phyloP scores from a whole-genome alignment of 2,329 filamentous ascomycete genomes.

The Thielaviopsis ethacetica region DNA sequence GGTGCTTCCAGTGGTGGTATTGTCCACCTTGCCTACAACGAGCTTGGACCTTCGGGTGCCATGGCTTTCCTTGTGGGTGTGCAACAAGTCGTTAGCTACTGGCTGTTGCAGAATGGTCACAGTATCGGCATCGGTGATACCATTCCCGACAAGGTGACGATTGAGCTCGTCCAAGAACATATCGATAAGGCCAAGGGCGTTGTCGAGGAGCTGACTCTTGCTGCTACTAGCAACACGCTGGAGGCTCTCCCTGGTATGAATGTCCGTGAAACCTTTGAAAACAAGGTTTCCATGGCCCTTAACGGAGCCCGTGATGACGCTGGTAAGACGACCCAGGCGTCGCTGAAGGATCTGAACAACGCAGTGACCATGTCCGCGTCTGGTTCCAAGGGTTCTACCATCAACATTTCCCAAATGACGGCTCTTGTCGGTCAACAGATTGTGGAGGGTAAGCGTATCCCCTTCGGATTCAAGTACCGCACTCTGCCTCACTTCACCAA shows the following conservation, averaged over 20 bases:
- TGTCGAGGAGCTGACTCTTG: conserved; percentile 57
- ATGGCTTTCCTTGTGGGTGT: conserved; percentile 94
- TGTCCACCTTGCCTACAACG: conserved; percentile 91
- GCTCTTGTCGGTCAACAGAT: conserved; percentile 96
- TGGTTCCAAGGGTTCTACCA: conserved; percentile 94
- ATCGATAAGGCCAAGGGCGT: conserved; percentile 70
- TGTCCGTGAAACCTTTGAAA: conserved; percentile 94
- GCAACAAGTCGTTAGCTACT: conserved; percentile 91
- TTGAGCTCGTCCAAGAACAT: conserved; percentile 66
- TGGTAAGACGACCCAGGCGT: conserved; percentile 80
- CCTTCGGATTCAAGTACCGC: conserved; percentile 96
- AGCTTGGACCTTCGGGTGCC: conserved; percentile 68
- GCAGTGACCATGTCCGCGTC: conserved; percentile 92
- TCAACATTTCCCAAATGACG: conserved; percentile 99
- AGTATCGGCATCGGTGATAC: conserved; percentile 98
- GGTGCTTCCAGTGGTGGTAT: conserved; percentile 83
- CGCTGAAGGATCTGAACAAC: conserved; percentile 90
- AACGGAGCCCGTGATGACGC: conserved; percentile 95
- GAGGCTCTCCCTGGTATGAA: conserved; percentile 98
- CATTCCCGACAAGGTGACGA: conserved; percentile 75
- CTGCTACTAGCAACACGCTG: conserved; percentile 71
- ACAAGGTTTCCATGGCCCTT: conserved; percentile 82
- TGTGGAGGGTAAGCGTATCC: conserved; percentile 96
- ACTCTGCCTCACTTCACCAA: conserved; percentile 97
- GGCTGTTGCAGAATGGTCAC: conserved; percentile 90